Percentiles rank a stretch among this genome's conserved stretches.
Evolutionary conservation across 352 stramenopile genomes (phyloP).

Genomic region (Globisporangium cederbergense): DNA sequence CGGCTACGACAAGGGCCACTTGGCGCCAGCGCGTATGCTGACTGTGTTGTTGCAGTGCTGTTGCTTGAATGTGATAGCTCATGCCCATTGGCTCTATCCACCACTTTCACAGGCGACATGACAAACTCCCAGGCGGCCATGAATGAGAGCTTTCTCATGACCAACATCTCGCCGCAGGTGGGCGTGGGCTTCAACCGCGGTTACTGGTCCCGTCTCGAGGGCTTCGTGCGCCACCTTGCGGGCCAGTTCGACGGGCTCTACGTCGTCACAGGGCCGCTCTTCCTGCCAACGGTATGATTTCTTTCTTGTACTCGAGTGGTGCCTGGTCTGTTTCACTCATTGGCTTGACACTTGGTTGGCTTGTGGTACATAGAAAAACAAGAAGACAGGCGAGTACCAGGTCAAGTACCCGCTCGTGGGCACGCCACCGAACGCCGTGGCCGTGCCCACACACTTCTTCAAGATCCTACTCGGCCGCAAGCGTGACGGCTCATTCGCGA

Average conservation of each 20-base stretch:
- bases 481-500: constrained; percentile 59
- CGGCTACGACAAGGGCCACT: constrained; percentile 94
- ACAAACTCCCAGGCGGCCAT: constrained; percentile 70
- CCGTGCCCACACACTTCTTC: constrained; percentile 96
- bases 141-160: constrained; percentile 95
- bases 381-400: constrained; percentile 56
- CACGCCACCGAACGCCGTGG: constrained; percentile 80
- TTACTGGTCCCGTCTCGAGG: constrained; percentile 86
- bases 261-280: constrained; percentile 93
- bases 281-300: constrained; percentile 72
- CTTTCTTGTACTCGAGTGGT: background rate
- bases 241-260: constrained; percentile 76
- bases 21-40: constrained; percentile 81
- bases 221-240: constrained; percentile 84
- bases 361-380: constrained; percentile 47
- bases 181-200: constrained; percentile 85
- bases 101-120: constrained; percentile 75
- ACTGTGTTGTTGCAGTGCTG: background rate
- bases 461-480: constrained; percentile 89
- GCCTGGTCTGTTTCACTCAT: background rate
- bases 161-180: constrained; percentile 93
- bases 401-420: constrained; percentile 82
- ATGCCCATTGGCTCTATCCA: too few species aligned
- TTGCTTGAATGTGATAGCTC: background rate
- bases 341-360: background rate